Evolutionary conservation across 352 stramenopile genomes (phyloP), one percentile per base, ranked within the genome.

Genomic region (Lagenidium sp.): DNA sequence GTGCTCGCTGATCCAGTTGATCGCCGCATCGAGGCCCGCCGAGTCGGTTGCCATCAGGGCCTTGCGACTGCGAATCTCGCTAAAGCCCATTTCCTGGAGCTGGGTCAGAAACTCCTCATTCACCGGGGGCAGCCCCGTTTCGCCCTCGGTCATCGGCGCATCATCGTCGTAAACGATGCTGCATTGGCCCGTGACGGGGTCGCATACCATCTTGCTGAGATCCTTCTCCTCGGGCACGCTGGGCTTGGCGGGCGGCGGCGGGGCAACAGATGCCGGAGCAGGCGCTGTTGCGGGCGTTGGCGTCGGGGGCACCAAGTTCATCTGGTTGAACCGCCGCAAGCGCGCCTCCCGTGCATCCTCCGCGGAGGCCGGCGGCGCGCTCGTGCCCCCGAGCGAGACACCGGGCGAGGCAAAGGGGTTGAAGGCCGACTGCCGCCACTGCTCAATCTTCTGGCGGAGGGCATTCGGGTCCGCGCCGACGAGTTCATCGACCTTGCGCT

Each of bases 1-100:
- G 52, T 95, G 84, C 44, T 94, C 81, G 29, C 76, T 74, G 39
- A 95, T 58, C 85, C 85, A 96, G 42, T 89, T 82, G 39, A 96
- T 76, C 0, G 82, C 80, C 18, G 72, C 44, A 34, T 96, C 85
- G 19, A 96, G 28, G 15, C 62, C 67, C 12, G 76, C 62, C 13
- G 63, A 82, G 24, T 90, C 77, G 16, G 80, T 91, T 26, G 80
- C 82, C 41, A 94, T 55, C 46, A 96, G 60, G 23, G 78, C 81
- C 54, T 95, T 95, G 44, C 78, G 74, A 2, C 70, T 74, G 8
- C 70, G 74, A 7, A 95, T 51, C 37, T 93, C 82, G 8, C 68
- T 49, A 23, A 96, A 96, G 4, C 82, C 85, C 83, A 96, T 95
- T 18, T 94, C 81, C 16, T 70, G 65, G 30, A 92, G 48, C 47